Conservation (phyloP, 441 rosid species). For the Aquilaria agallochum region DNA sequence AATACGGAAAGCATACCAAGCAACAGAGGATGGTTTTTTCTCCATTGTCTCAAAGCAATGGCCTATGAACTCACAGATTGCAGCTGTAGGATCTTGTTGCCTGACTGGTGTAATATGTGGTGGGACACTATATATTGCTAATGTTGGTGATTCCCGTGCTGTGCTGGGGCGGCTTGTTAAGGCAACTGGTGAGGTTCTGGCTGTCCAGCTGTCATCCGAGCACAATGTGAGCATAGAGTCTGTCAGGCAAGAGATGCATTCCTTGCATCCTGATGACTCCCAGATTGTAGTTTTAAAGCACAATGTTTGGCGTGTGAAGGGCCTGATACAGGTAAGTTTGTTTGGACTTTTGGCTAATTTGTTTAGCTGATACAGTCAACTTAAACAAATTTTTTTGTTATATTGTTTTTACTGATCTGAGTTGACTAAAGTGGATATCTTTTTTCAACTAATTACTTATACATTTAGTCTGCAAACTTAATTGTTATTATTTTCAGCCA, state of each 20-base stretch:
- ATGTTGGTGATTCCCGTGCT: slow-evolving; percentile 48
- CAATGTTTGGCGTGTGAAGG: slow-evolving; percentile 59
- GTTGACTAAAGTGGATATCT: neutral
- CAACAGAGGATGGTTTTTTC: slow-evolving; percentile 49
- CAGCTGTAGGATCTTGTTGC: slow-evolving; percentile 58
- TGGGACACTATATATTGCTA: slow-evolving; percentile 42
- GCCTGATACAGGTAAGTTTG: slow-evolving; percentile 43
- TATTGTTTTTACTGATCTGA: too few relatives aligned
- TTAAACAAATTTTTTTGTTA: too few relatives aligned
- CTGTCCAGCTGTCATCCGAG: slow-evolving; percentile 48
- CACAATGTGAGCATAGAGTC: slow-evolving; percentile 48
- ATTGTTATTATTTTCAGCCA: too few relatives aligned
- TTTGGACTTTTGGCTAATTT: neutral
- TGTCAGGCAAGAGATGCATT: slow-evolving; percentile 48
- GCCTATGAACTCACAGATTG: slow-evolving; percentile 51
- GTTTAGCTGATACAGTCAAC: neutral
- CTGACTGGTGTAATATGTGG: slow-evolving; percentile 39
- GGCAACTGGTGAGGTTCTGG: slow-evolving; percentile 44
- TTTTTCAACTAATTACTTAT: too few relatives aligned
- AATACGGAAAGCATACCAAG: slow-evolving; percentile 44
- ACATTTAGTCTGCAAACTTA: too few relatives aligned
- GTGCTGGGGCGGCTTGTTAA: slow-evolving; percentile 41
- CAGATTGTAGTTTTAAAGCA: slow-evolving; percentile 46
- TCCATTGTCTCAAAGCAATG: slow-evolving; percentile 41
- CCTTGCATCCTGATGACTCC: slow-evolving; percentile 47